Evolutionary conservation across 2,329 filamentous ascomycete species (phyloP), one percentile per base, ranked within the genome.

Genomic region (Iodosphaeria phyllophila): DNA sequence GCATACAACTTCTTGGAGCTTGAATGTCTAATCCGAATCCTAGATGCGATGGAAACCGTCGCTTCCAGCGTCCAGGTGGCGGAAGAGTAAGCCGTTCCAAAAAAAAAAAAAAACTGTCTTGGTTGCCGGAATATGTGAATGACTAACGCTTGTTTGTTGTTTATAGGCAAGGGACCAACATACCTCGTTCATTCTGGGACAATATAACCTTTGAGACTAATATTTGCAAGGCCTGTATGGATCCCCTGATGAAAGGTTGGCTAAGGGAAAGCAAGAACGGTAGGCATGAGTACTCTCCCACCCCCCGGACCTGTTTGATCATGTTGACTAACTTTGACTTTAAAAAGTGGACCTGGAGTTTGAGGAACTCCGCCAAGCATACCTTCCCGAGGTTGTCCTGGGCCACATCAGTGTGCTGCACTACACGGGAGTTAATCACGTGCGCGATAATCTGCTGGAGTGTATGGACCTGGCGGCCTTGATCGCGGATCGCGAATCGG

Each of bases 341-440:
- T n/a, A 13, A 17, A 28, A 27, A 26, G 75, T 74, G 39, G 62
- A 67, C 30, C 44, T 56, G 10, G 68, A 78, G 27, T 62, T 82
- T 23, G 50, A 51, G 23, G 51, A 59, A 13, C 66, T 95, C 25
- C 71, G 83, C 35, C 64, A 70, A 27, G 65, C 68, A 0, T 95
- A 92, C 47, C 60, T 98, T 3, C 84, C 89, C 2, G 83, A 93
- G 44, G 65, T 79, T 11, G 58, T 92, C 20, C 61, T 98, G 24
- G 79, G 77, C 3, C 93, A 89, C 45, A 69, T 89, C 42, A 74
- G 67, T 38, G 73, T 77, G 2, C 56, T 95, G 24, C 77, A 91
- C 44, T 77, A 76, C 41, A 75, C 77, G 0, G 82, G 80, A 4
- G 72, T 70, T 23, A 62, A 68, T 24, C 55, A 91, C 21, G 74